These are phyloP conservation scores for Metschnikowia kofuensis DNA, from an alignment of 805 yeast genomes.

Conservation along the genomic window DNA sequence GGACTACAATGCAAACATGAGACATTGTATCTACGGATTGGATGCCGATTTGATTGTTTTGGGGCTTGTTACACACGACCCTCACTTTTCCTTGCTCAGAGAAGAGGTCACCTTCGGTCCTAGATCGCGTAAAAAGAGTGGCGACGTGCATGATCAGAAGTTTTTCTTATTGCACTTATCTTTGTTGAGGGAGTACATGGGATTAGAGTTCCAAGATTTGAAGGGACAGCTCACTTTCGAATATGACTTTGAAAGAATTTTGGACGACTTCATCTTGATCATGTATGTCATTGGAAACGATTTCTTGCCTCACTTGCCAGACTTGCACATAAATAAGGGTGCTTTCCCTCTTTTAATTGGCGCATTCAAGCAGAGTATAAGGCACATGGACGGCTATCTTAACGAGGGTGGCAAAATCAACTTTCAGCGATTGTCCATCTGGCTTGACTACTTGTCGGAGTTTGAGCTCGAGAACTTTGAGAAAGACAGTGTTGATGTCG, in stretches of 20 bases:
- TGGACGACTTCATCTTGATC: constrained; percentile 90
- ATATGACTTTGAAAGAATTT: constrained; percentile 80
- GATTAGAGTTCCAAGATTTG: constrained; percentile 76
- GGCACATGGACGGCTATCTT: constrained; percentile 75
- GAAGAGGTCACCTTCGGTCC: constrained; percentile 93
- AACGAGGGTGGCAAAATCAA: constrained; percentile 82
- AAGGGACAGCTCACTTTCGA: constrained; percentile 60
- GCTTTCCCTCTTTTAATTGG: constrained; percentile 91
- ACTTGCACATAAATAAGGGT: constrained; percentile 88
- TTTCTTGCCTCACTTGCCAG: constrained; percentile 95
- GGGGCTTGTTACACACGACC: constrained; percentile 88
- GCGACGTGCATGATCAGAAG: constrained; percentile 68
- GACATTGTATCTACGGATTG: constrained; percentile 93
- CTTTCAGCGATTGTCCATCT: constrained; percentile 62
- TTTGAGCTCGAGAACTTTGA: constrained; percentile 89
- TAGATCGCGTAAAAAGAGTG: constrained; percentile 30
- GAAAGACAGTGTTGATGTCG: constrained; percentile 75
- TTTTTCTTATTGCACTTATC: constrained; percentile 83
- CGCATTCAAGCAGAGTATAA: constrained; percentile 80
- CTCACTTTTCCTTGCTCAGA: constrained; percentile 91
- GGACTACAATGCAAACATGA: constrained; percentile 70
- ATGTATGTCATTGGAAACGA: constrained; percentile 97
- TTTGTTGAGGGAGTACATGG: constrained; percentile 84
- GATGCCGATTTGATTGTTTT: constrained; percentile 96
- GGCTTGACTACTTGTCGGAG: constrained; percentile 72